These are phyloP conservation scores for Eucalyptus curtisii DNA, from an alignment of 345 rosid genomes.

Conservation along the genomic window DNA sequence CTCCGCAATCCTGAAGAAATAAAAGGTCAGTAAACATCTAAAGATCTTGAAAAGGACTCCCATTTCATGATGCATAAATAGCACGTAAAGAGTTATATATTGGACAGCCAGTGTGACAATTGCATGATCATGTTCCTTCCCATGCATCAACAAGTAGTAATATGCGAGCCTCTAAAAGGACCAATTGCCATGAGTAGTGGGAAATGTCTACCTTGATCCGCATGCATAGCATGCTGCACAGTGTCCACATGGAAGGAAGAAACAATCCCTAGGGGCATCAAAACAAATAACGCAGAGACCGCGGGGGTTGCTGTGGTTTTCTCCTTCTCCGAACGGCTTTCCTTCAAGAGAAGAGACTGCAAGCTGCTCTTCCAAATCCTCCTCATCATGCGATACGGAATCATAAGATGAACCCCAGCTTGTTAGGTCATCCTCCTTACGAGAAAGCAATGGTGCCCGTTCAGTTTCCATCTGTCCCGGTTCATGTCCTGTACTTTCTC, in stretches of 20 bases:
- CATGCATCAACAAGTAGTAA: neutral
- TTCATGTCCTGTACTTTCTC: neutral
- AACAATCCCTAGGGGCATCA: conserved; percentile 41
- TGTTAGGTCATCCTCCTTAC: conserved; percentile 30
- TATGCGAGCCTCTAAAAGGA: neutral
- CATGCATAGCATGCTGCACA: conserved; percentile 46
- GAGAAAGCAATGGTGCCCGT: conserved; percentile 24
- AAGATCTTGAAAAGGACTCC: neutral
- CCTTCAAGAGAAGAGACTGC: conserved; percentile 5
- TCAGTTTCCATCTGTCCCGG: conserved; percentile 3
- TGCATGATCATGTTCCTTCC: neutral
- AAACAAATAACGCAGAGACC: conserved; percentile 30
- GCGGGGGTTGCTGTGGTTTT: conserved; percentile 6
- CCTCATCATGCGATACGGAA: conserved; percentile 32
- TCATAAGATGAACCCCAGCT: conserved; percentile 51
- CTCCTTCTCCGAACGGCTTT: conserved; percentile 10
- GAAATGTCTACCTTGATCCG: conserved; percentile 36
- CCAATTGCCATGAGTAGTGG: neutral
- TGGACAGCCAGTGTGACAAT: neutral
- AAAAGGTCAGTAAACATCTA: neutral
- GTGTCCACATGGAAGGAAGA: conserved; percentile 72
- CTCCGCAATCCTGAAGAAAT: conserved; percentile 32
- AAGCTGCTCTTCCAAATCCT: conserved; percentile 18
- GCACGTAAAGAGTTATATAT: neutral
- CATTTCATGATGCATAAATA: neutral